Conservation (phyloP, 2,329 filamentous ascomycete genomes). For the Calonectria pseudoturangicola region DNA sequence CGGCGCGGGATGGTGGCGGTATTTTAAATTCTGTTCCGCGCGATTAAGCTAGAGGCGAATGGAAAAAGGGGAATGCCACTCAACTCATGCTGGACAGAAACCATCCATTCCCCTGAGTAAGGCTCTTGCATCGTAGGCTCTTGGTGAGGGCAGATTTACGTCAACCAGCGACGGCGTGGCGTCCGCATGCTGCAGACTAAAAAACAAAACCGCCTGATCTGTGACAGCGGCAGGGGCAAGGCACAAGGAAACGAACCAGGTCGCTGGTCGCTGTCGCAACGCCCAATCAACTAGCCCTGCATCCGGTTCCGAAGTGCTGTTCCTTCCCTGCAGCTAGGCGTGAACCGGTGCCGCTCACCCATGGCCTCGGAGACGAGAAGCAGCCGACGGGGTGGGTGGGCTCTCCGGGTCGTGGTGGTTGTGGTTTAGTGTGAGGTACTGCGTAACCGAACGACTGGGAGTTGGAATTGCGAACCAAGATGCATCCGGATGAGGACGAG, state of each 20-base stretch:
- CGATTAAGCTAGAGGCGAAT: slow-evolving; percentile 17
- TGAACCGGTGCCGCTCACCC: slow-evolving; percentile 12
- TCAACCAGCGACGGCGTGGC: neutral
- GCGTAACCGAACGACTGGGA: slow-evolving; percentile 12
- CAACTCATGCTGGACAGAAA: neutral
- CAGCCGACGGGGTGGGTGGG: neutral
- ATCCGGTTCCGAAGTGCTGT: neutral
- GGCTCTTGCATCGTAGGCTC: neutral
- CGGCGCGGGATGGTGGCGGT: neutral
- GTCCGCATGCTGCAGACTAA: neutral
- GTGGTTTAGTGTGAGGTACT: slow-evolving; percentile 1
- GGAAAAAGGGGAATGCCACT: neutral
- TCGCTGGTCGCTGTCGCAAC: neutral
- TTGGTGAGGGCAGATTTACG: neutral
- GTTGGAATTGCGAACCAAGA: neutral
- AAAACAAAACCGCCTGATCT: slow-evolving; percentile 14
- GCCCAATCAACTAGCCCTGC: slow-evolving; percentile 5
- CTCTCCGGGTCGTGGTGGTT: neutral
- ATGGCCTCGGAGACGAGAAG: slow-evolving; percentile 2
- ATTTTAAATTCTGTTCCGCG: slow-evolving; percentile 18
- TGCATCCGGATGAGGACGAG: neutral
- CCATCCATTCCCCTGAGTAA: neutral
- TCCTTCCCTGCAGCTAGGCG: neutral
- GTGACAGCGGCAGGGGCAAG: slow-evolving; percentile 1
- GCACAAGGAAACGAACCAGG: neutral